Conservation (phyloP, 2,329 filamentous ascomycete species). For the Xylariaceae sp. region DNA sequence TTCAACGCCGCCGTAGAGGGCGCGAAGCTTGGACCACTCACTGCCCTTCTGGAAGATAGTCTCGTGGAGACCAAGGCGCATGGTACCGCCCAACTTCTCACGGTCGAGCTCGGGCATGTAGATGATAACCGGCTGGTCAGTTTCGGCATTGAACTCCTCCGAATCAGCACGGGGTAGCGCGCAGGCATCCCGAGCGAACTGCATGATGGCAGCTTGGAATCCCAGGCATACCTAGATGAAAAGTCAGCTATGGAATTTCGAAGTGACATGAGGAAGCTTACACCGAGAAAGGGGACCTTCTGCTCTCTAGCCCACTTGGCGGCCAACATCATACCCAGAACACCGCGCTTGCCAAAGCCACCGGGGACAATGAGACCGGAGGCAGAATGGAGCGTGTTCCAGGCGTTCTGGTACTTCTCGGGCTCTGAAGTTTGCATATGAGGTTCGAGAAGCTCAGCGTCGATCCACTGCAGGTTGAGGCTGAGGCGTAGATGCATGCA, state of each 20-base stretch:
- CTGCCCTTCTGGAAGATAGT: constrained; percentile 69
- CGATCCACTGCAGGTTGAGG: constrained; percentile 77
- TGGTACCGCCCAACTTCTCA: constrained; percentile 74
- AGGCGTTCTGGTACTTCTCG: constrained; percentile 75
- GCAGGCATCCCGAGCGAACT: constrained; percentile 74
- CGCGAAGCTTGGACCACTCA: constrained; percentile 73
- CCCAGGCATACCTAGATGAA: constrained; percentile 64
- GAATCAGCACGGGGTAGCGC: constrained; percentile 52
- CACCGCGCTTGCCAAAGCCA: constrained; percentile 76
- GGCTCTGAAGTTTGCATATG: constrained; percentile 56
- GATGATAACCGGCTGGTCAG: constrained; percentile 68
- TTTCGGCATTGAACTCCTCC: constrained; percentile 50
- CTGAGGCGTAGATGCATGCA: constrained; percentile 80
- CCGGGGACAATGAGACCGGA: constrained; percentile 62
- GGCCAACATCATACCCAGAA: constrained; percentile 82
- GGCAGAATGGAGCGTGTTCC: constrained; percentile 72
- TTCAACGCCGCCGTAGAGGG: constrained; percentile 59
- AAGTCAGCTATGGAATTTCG: constrained; percentile 1
- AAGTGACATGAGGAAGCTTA: constrained; percentile 2
- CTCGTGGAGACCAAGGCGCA: constrained; percentile 73
- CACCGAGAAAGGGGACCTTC: constrained; percentile 73
- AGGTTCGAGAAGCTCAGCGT: constrained; percentile 77
- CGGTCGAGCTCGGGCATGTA: constrained; percentile 75
- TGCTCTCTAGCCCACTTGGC: constrained; percentile 83
- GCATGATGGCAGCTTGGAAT: constrained; percentile 89